phyloP scores from a whole-genome alignment of 768 basidiomycete genomes.

The Gymnopilus dilepis region DNA sequence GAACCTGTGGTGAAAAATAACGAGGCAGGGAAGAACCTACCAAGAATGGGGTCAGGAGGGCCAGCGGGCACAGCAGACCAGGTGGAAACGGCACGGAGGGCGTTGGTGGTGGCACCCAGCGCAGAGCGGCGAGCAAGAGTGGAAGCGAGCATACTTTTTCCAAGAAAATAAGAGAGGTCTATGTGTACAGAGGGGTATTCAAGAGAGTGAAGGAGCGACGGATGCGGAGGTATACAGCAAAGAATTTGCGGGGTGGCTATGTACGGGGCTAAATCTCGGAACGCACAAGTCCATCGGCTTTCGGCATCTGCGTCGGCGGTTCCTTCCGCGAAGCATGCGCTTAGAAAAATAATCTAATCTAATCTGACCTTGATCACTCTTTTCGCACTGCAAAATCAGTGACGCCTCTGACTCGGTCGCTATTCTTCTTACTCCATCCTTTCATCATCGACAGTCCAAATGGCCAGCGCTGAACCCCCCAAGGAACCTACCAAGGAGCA shows the following conservation, averaged over 20 bases:
- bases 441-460: conserved; percentile 24
- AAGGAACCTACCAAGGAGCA: conserved; percentile 27
- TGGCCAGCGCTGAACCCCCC: conserved; percentile 40
- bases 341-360: conserved; percentile 25
- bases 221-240: conserved; percentile 8
- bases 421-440: conserved; percentile 14
- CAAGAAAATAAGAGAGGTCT: conserved; percentile 20
- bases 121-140: conserved; percentile 56
- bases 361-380: conserved; percentile 14
- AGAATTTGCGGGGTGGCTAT: neutral
- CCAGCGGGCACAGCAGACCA: conserved; percentile 88
- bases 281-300: conserved; percentile 15
- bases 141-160: conserved; percentile 50
- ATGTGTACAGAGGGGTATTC: conserved; percentile 7
- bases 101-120: conserved; percentile 38
- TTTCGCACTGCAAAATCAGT: conserved; percentile 10
- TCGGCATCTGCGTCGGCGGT: conserved; percentile 32
- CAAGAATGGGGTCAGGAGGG: conserved; percentile 93
- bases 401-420: conserved; percentile 14
- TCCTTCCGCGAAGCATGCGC: conserved; percentile 32
- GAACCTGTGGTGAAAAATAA: conserved; percentile 1
- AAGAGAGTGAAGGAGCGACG: neutral
- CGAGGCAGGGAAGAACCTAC: conserved; percentile 43
- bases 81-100: conserved; percentile 61
- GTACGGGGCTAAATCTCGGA: conserved; percentile 1